Evolutionary conservation across 1,139 yeast species (phyloP).

Genomic region (Meyerozyma athensensis): DNA sequence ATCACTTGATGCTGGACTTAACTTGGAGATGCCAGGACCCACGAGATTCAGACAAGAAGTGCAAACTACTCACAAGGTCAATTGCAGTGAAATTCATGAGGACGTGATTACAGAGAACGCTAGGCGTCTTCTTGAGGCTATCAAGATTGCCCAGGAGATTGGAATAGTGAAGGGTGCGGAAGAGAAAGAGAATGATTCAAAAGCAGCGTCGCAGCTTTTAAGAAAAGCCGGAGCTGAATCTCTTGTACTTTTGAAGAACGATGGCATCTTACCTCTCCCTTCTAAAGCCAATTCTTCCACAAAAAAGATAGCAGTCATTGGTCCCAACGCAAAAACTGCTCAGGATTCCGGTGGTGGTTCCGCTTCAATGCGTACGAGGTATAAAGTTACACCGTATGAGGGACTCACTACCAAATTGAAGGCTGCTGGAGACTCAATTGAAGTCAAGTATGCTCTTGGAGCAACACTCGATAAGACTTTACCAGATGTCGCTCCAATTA

Average conservation of each 20-base stretch:
- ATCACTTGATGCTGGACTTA: conserved; percentile 51
- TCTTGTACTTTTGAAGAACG: conserved; percentile 51
- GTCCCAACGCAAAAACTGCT: conserved; percentile 45
- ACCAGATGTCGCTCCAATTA: conserved; percentile 22
- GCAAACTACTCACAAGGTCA: conserved; percentile 34
- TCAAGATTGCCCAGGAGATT: conserved; percentile 37
- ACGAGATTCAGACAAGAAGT: conserved; percentile 40
- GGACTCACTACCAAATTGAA: conserved; percentile 25
- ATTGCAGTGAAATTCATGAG: conserved; percentile 20
- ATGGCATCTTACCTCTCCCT: conserved; percentile 39
- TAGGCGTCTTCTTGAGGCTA: conserved; percentile 39
- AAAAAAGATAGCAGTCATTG: conserved; percentile 44
- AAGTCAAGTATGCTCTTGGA: conserved; percentile 25
- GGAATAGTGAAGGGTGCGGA: conserved; percentile 38
- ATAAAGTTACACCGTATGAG: conserved; percentile 42
- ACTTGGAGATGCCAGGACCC: conserved; percentile 64
- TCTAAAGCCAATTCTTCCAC: conserved; percentile 18
- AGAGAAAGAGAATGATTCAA: conserved; percentile 39
- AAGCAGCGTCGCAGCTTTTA: conserved; percentile 39
- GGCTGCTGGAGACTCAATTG: conserved; percentile 12
- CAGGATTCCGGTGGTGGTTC: conserved; percentile 52
- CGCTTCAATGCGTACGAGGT: conserved; percentile 43
- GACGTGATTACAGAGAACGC: conserved; percentile 41
- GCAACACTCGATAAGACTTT: conserved; percentile 26
- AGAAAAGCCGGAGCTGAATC: conserved; percentile 49